Evolutionary conservation across 257 asterid genomes (phyloP).

Genomic region (Hygrophila difformis): DNA sequence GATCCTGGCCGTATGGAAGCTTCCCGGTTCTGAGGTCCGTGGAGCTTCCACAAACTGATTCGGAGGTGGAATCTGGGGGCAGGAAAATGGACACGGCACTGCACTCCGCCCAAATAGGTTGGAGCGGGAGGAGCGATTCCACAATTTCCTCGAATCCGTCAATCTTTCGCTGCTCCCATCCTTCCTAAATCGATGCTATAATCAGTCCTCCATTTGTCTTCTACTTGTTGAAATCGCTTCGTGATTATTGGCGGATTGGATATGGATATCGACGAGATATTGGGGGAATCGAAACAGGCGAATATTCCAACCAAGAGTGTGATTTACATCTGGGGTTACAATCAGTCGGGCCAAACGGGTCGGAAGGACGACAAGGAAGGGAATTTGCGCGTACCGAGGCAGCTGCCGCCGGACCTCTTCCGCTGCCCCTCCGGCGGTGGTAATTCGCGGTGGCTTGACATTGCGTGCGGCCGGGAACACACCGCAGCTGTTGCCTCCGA

Average conservation of each 20-base stretch:
- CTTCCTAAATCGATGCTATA: no score
- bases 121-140: no score
- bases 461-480: conserved; percentile 91
- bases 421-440: conserved; percentile 63
- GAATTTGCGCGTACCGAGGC: conserved; percentile 64
- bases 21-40: no score
- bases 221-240: not conserved
- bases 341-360: conserved; percentile 92
- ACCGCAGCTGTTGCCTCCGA: conserved; percentile 88
- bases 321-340: conserved; percentile 83
- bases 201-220: not conserved
- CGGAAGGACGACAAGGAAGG: conserved; percentile 47
- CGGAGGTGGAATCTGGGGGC: no score
- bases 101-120: no score
- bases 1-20: no score
- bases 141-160: no score
- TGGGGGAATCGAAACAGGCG: conserved; percentile 53
- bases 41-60: no score
- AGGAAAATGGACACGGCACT: no score
- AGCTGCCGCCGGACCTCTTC: conserved; percentile 80
- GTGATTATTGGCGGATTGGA: conserved; percentile 15
- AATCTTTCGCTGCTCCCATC: no score
- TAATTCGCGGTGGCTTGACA: conserved; percentile 74
- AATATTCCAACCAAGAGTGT: conserved; percentile 73
- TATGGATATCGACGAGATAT: conserved; percentile 70